Evolutionary conservation across 1,284 basidiomycete species (phyloP).

Genomic region (Boletus sp.): DNA sequence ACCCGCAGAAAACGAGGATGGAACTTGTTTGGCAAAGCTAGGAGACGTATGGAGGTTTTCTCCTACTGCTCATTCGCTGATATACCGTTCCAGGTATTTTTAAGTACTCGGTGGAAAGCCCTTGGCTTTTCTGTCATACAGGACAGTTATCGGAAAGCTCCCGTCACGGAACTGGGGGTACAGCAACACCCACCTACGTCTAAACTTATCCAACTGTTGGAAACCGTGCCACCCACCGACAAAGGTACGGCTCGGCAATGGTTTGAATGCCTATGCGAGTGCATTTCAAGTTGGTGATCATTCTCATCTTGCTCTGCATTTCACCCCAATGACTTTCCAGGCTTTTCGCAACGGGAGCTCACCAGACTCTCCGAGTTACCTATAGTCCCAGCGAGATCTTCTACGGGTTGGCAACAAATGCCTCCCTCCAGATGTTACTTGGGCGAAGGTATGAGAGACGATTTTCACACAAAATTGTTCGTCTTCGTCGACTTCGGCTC

Average conservation of each 20-base stretch:
- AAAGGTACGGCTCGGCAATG: slow-evolving; percentile 52
- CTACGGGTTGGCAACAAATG: neutral
- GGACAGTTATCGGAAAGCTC: slow-evolving; percentile 45
- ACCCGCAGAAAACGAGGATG: slow-evolving; percentile 58
- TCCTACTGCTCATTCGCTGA: neutral
- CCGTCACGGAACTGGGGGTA: slow-evolving; percentile 66
- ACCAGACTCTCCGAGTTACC: slow-evolving; percentile 1
- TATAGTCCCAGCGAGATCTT: slow-evolving; percentile 7
- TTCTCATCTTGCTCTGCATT: neutral
- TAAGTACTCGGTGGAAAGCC: slow-evolving; percentile 59
- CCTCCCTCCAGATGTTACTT: slow-evolving; percentile 11
- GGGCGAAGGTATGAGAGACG: neutral
- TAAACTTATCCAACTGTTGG: slow-evolving; percentile 58
- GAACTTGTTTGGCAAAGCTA: slow-evolving; percentile 54
- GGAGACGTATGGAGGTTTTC: slow-evolving; percentile 46
- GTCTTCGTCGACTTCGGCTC: slow-evolving; percentile 85
- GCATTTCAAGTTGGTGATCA: neutral
- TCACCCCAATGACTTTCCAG: neutral
- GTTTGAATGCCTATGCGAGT: slow-evolving; percentile 43
- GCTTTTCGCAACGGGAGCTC: slow-evolving; percentile 1
- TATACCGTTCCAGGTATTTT: slow-evolving; percentile 54
- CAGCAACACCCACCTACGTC: slow-evolving; percentile 65
- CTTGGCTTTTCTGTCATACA: slow-evolving; percentile 74
- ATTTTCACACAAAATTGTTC: slow-evolving; percentile 69
- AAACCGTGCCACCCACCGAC: slow-evolving; percentile 55